phyloP scores from a whole-genome alignment of 2,329 filamentous ascomycete species.

The Colletotrichum truncatum region DNA sequence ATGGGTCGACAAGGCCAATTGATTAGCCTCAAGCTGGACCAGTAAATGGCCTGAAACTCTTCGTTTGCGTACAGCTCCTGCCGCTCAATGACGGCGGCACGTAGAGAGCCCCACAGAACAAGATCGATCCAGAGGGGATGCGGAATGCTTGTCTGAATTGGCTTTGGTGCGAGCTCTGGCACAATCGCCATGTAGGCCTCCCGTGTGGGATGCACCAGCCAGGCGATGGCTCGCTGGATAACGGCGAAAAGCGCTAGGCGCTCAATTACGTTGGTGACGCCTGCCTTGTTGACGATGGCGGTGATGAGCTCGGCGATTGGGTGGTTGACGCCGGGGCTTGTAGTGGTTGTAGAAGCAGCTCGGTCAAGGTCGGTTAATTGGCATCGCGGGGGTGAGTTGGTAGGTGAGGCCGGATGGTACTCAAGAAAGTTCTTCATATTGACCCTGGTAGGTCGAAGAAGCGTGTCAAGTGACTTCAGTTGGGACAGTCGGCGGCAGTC shows the following conservation, averaged over 20 bases:
- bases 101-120: slow-evolving; percentile 43
- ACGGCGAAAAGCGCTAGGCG: slow-evolving; percentile 44
- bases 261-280: slow-evolving; percentile 40
- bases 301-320: slow-evolving; percentile 41
- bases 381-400: slow-evolving; percentile 18
- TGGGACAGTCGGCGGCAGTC: slow-evolving; percentile 44
- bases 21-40: slow-evolving; percentile 40
- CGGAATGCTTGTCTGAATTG: slow-evolving; percentile 37
- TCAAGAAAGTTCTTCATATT: slow-evolving; percentile 44
- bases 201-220: slow-evolving; percentile 42
- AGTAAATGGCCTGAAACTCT: slow-evolving; percentile 47
- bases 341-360: slow-evolving; percentile 14
- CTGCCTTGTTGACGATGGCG: slow-evolving; percentile 40
- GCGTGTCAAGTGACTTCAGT: slow-evolving; percentile 36
- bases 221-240: slow-evolving; percentile 39
- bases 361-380: slow-evolving; percentile 30
- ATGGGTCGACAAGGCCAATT: slow-evolving; percentile 43
- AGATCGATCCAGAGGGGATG: slow-evolving; percentile 45
- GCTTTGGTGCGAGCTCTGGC: slow-evolving; percentile 35
- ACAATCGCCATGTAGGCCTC: slow-evolving; percentile 37
- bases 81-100: slow-evolving; percentile 44
- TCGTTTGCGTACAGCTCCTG: slow-evolving; percentile 47
- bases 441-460: slow-evolving; percentile 43
- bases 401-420: slow-evolving; percentile 35
- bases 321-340: slow-evolving; percentile 25